Conservation (phyloP, 2,329 filamentous ascomycete genomes). For the Colletotrichum spaethianum region DNA sequence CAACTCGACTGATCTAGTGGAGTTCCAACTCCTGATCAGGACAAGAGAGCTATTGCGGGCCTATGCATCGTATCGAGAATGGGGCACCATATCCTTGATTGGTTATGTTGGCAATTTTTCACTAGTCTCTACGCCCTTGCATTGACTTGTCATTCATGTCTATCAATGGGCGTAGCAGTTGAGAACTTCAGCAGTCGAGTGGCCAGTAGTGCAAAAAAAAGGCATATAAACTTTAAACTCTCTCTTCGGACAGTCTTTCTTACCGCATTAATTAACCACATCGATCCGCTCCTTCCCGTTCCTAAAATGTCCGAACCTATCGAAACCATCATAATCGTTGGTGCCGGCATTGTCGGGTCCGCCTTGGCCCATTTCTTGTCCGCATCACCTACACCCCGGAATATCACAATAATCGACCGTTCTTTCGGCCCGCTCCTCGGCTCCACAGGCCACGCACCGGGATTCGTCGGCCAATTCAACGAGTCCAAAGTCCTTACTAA, state of each 20-base stretch:
- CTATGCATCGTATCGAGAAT: neutral
- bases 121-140: constrained; percentile 12
- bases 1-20: neutral
- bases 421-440: constrained; percentile 21
- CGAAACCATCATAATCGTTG: constrained; percentile 53
- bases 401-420: constrained; percentile 20
- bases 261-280: neutral
- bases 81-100: neutral
- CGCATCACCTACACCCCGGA: neutral
- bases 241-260: neutral
- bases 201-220: neutral
- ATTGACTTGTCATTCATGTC: neutral
- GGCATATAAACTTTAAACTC: too few species aligned
- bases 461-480: constrained; percentile 31
- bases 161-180: neutral
- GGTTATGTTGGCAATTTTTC: neutral
- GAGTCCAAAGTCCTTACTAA: constrained; percentile 29
- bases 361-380: constrained; percentile 53
- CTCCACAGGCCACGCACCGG: constrained; percentile 31
- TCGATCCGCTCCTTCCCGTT: neutral
- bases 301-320: neutral
- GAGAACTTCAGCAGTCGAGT: too few species aligned
- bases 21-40: neutral
- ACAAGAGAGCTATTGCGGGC: neutral
- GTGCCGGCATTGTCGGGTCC: constrained; percentile 55